phyloP scores from a whole-genome alignment of 2,329 filamentous ascomycete species.

The Penicillium oxalicum region DNA sequence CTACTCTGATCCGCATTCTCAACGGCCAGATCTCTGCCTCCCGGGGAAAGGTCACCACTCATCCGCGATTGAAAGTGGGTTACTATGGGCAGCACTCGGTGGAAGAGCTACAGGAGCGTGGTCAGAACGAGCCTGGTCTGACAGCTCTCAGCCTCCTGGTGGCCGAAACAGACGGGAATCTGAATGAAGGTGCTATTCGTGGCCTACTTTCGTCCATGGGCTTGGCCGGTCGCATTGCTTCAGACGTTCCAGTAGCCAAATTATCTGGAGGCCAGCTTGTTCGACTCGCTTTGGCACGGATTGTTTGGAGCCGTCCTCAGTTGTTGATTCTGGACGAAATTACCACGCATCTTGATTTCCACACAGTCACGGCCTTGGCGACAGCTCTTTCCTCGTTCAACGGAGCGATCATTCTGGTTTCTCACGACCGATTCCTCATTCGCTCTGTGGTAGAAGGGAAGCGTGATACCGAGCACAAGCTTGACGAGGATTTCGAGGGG shows the following conservation, averaged over 20 bases:
- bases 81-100: slow-evolving; percentile 79
- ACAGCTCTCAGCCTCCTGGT: slow-evolving; percentile 63
- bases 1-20: slow-evolving; percentile 67
- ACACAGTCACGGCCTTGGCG: slow-evolving; percentile 68
- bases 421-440: slow-evolving; percentile 78
- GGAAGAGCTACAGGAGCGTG: slow-evolving; percentile 58
- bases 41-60: slow-evolving; percentile 56
- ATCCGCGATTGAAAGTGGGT: slow-evolving; percentile 64
- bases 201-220: slow-evolving; percentile 63
- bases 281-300: slow-evolving; percentile 58
- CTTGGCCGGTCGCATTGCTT: slow-evolving; percentile 62
- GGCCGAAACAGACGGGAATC: slow-evolving; percentile 45
- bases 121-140: slow-evolving; percentile 46
- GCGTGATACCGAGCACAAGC: slow-evolving; percentile 33
- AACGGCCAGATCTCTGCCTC: slow-evolving; percentile 56
- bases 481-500: slow-evolving; percentile 43
- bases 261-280: slow-evolving; percentile 76
- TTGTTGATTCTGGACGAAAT: slow-evolving; percentile 73
- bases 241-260: slow-evolving; percentile 65
- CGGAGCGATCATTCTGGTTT: slow-evolving; percentile 70
- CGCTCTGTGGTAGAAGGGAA: slow-evolving; percentile 64
- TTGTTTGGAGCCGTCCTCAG: slow-evolving; percentile 65
- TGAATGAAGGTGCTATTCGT: slow-evolving; percentile 63
- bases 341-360: slow-evolving; percentile 77
- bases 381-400: slow-evolving; percentile 62